Base-by-base conservation (phyloP, 352 stramenopile species). In the Pythium grandisporangium region DNA sequence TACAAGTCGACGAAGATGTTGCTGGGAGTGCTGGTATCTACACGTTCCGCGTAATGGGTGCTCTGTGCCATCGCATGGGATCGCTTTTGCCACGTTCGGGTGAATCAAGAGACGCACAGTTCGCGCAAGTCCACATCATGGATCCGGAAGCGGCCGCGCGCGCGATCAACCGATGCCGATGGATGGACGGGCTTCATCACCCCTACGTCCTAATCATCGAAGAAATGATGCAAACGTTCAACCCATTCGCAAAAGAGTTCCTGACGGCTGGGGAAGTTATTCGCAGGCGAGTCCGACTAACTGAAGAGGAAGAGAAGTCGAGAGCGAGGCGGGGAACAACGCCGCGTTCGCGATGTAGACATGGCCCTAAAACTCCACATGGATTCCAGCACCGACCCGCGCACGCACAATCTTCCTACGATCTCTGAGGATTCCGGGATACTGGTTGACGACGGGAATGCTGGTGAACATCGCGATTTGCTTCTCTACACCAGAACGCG, bases 81-180 rank as follows among this genome's bases (percentile, higher is more conserved):
- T 12, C 7, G 2, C 37, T 27, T 19, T 13, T 42, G 7, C 32
- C 42, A 20, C 30, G 30, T 2, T 24, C 29, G 2, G 17, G 14
- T 14, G 33, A 54, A 14, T 8, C 30, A 16, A 40, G 39, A 16
- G 19, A 48, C 23, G 32, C 26, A 21, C 3, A 26, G 6, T 49
- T 55, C 17, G 48, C 48, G 2, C 36, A 55, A 24, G 50, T 55
- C 35, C 46, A 55, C 12, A 37, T 50, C 5, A 26, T 32, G 6
- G 48, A 55, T 29, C 49, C 41, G 27, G 21, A 55, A 8, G 36
- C 27, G 33, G 24, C 22, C 27, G 14, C 32, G 23, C 35, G 40
- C 16, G 32, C 36, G 21, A n/a, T 47, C 8, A n/a, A 38, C 3
- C 38, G 47, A 34, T 26, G 47, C 7, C 26, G 16, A 8, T 30